Percentiles rank a stretch among this genome's conserved stretches.
phyloP scores from a whole-genome alignment of 2,329 filamentous ascomycete species.

The Ophidiomyces ophidiicola region DNA sequence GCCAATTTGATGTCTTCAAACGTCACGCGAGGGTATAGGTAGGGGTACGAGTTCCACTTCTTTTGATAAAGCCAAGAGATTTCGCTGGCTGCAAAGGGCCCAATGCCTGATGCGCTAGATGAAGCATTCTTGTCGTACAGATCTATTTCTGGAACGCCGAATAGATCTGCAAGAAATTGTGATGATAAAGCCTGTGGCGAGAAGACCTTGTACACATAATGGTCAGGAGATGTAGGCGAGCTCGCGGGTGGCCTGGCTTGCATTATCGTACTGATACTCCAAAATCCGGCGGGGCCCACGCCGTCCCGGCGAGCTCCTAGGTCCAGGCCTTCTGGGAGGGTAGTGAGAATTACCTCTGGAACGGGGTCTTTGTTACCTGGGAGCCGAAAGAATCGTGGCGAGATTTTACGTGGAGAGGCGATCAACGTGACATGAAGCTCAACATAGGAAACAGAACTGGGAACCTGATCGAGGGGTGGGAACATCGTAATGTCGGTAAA shows the following conservation, averaged over 20 bases:
- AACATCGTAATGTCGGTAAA: constrained; percentile 55
- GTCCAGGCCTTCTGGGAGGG: constrained; percentile 48
- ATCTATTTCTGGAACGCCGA: constrained; percentile 32
- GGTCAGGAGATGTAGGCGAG: constrained; percentile 20
- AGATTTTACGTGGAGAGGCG: constrained; percentile 61
- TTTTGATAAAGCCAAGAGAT: constrained; percentile 70
- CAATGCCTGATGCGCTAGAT: constrained; percentile 16
- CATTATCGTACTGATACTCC: constrained; percentile 66
- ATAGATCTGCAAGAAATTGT: constrained; percentile 38
- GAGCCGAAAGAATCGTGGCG: constrained; percentile 59
- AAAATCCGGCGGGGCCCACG: constrained; percentile 67
- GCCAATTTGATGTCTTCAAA: constrained; percentile 69
- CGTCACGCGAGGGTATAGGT: constrained; percentile 67
- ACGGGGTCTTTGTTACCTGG: constrained; percentile 35
- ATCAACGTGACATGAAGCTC: constrained; percentile 83
- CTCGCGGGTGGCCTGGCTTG: constrained; percentile 46
- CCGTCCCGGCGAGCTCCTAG: constrained; percentile 36
- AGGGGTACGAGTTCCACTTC: constrained; percentile 73
- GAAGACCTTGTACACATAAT: constrained; percentile 58
- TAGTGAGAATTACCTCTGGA: constrained; percentile 72
- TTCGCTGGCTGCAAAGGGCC: constrained; percentile 28
- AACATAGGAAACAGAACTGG: constrained; percentile 75
- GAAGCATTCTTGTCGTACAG: constrained; percentile 18
- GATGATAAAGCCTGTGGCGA: constrained; percentile 40
- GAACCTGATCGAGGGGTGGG: constrained; percentile 36